These are phyloP conservation scores for Psilocybe cyanescens DNA, from an alignment of 768 basidiomycete species.

Conservation along the genomic window DNA sequence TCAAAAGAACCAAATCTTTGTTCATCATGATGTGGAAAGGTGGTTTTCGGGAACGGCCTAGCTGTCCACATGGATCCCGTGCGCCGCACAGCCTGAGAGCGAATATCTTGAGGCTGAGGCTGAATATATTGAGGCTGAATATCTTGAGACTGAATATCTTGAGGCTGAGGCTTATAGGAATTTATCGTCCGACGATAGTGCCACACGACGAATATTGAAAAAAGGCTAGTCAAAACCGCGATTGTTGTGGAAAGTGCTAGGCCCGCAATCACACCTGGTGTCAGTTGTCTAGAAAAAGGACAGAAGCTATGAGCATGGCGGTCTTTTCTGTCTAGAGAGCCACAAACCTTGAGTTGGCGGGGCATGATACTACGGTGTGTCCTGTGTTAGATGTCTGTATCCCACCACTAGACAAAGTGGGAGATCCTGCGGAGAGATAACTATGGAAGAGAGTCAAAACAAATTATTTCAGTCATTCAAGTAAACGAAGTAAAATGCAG, in stretches of 20 bases:
- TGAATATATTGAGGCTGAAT: no score
- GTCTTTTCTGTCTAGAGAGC: neutral
- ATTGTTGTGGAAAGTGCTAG: constrained; percentile 14
- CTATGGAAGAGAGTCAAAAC: no score
- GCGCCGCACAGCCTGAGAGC: no score
- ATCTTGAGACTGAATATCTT: neutral
- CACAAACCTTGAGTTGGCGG: neutral
- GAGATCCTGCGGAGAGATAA: no score
- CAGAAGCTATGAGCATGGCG: neutral
- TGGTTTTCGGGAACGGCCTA: neutral
- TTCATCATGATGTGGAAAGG: neutral
- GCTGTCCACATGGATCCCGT: neutral
- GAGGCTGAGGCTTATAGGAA: neutral
- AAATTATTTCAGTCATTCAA: no score
- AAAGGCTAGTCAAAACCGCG: constrained; percentile 12
- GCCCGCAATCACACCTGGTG: constrained; percentile 17
- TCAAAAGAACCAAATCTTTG: neutral
- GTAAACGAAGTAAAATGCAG: no score
- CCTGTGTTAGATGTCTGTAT: no score
- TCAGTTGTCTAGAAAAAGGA: neutral
- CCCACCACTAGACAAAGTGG: no score
- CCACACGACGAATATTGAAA: constrained; percentile 10
- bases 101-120: no score
- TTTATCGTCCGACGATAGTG: neutral
- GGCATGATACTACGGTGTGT: neutral